Evolutionary conservation across 345 rosid species (phyloP), one percentile per base, ranked within the genome.

Genomic region (Acer yangbiense): DNA sequence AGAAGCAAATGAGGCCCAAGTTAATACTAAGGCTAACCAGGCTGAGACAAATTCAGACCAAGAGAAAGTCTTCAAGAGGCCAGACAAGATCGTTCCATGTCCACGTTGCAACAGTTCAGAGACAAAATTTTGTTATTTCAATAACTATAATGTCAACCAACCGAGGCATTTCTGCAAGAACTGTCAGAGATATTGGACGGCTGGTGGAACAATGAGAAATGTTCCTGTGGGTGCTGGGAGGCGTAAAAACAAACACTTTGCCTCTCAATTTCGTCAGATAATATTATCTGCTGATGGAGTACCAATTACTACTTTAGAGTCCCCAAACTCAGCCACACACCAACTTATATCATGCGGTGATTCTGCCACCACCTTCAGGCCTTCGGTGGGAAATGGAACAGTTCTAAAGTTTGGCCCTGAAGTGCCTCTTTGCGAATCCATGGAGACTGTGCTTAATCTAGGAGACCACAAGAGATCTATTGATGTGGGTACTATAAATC

Each of bases 151-250:
- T 54, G 97, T 92, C 58, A 90, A 92, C 81, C 97, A 92, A 80
- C 97, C 97, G 6, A 84, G 97, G 71, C 94, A 92, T 81, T 92
- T 92, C 77, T 92, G 97, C 85, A 90, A 88, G 88, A 90, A 90
- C 71, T 92, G 97, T 81, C 97, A 92, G 75, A 90, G 97, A 79
- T 92, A 92, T 80, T 92, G 97, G 97, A 92, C 97, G 16, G 94
- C 94, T 27, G 97, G 97, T 66, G 97, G 97, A 70, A 87, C 94
- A 0, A 89, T 92, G 91, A 85, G 97, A 76, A 92, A 90, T 63
- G 97, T 92, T 52, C 94, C 94, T 35, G 82, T 92, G 16, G 97
- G 97, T 16, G 97, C 97, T 52, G 97, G 97, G 3, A 82, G 94
- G 21, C 86, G 97, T 77, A 92, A 87, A 80, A 86, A 86, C 84